These are phyloP conservation scores for Mortierella sp. DNA, from an alignment of 371 early-diverging fungal species.

Conservation along the genomic window DNA sequence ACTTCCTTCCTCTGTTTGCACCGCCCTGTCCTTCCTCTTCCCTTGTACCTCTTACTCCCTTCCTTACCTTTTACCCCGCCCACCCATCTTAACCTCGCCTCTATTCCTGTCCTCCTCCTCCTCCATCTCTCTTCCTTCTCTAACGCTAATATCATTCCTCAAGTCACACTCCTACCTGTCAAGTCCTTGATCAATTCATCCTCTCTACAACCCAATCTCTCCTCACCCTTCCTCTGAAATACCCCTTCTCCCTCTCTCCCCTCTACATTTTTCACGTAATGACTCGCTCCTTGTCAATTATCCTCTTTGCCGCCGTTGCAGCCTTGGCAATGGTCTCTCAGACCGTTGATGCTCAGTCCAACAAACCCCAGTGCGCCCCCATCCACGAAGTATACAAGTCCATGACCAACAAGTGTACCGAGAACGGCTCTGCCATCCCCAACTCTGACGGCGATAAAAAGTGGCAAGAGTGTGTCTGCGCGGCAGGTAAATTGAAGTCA, in stretches of 20 bases:
- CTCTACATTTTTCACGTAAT: background rate
- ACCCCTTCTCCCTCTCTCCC: background rate
- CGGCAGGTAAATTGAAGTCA: conserved; percentile 12
- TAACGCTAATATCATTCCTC: conserved; percentile 8
- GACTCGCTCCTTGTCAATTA: conserved; percentile 3
- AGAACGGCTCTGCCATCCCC: conserved; percentile 27
- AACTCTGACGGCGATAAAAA: conserved; percentile 35
- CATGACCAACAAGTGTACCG: conserved; percentile 29
- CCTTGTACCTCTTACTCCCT: background rate
- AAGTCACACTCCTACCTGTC: background rate
- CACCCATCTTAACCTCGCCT: background rate
- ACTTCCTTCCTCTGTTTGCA: conserved; percentile 2
- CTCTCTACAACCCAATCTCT: background rate
- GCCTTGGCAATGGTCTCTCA: background rate
- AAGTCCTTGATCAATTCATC: conserved; percentile 15
- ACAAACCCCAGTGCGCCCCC: conserved; percentile 41
- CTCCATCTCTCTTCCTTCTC: background rate
- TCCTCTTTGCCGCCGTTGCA: conserved; percentile 8
- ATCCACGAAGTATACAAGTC: conserved; percentile 36
- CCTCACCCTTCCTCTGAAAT: background rate
- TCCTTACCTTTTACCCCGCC: background rate
- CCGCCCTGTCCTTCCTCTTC: background rate
- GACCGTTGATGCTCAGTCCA: conserved; percentile 23
- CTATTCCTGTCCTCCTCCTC: background rate
- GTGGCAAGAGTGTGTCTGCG: conserved; percentile 47